Base-by-base conservation (phyloP, 208 protist genomes). In the Leishmania amazonensis region DNA sequence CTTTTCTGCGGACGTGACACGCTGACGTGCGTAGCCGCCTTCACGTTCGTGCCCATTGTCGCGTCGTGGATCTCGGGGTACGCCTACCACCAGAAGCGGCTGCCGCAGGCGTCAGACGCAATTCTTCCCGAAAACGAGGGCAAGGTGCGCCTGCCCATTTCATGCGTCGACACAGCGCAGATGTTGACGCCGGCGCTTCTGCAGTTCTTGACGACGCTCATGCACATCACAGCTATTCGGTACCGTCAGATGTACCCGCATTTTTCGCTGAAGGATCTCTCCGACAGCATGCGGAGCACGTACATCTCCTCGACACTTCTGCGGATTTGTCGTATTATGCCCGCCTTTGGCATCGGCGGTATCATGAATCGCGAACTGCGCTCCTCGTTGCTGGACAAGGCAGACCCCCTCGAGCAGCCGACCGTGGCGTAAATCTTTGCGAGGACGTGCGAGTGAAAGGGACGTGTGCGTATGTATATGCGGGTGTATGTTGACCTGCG, bases 161-260 rank as follows among this genome's bases (percentile, higher is more conserved):
- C 91, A 38, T 91, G 86, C 19, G 81, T 83, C 0, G 92, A 97
- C 84, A 85, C 83, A 57, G 92, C 90, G 62, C 94, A 97, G 84
- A 87, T 97, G 17, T 21, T 93, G 53, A 96, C 92, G 3, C 94
- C 94, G 21, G 92, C 90, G 21, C 75, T 90, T 35, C 84, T 97
- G 58, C 94, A 97, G 85, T 91, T 95, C 35, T 54, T 96, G 24
- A 97, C 94, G 64, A 97, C 94, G 53, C 84, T 96, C 9, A 79
- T 97, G 75, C 94, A 97, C 85, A 97, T 97, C 73, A 88, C 89
- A 17, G 94, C 94, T 31, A 97, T 97, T 76, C 94, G 94, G 7
- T 97, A 97, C 81, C 86, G 90, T n/a, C 94, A 97, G 85, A 94
- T 92, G 17, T 93, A 97, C 83, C 94, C 94, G 42, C 89, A 94